Evolutionary conservation across 805 yeast genomes (phyloP).

Genomic region (Myxozyma neotropica): DNA sequence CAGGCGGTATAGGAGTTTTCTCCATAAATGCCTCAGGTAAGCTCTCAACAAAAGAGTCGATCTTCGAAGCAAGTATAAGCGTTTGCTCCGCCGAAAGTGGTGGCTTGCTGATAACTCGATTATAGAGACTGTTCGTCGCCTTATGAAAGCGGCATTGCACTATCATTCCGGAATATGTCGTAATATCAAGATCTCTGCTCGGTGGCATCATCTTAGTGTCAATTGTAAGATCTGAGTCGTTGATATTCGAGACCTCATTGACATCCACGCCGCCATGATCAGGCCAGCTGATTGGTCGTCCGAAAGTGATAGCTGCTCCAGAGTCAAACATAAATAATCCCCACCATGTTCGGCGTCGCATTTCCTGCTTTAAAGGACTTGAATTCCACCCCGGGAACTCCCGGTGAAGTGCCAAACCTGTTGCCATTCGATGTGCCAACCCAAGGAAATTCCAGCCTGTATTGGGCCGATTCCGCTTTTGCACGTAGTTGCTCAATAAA

Average conservation of each 20-base stretch:
- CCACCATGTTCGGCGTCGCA: slow-evolving; percentile 69
- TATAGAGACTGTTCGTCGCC: slow-evolving; percentile 53
- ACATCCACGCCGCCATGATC: slow-evolving; percentile 52
- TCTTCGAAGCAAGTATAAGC: slow-evolving; percentile 50
- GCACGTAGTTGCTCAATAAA: slow-evolving; percentile 61
- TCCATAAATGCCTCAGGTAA: slow-evolving; percentile 55
- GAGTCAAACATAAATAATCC: slow-evolving; percentile 64
- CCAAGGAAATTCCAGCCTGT: slow-evolving; percentile 72
- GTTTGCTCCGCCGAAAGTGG: slow-evolving; percentile 55
- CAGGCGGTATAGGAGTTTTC: slow-evolving; percentile 42
- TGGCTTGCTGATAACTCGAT: slow-evolving; percentile 52
- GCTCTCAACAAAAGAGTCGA: slow-evolving; percentile 47
- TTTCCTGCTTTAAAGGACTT: slow-evolving; percentile 53
- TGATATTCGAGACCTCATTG: slow-evolving; percentile 53
- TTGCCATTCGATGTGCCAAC: slow-evolving; percentile 65
- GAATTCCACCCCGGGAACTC: slow-evolving; percentile 51
- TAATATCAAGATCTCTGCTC: slow-evolving; percentile 45
- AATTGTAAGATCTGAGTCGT: slow-evolving; percentile 48
- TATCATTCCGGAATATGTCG: slow-evolving; percentile 61
- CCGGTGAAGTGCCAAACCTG: slow-evolving; percentile 62
- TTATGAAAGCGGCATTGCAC: slow-evolving; percentile 56
- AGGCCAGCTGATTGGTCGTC: slow-evolving; percentile 63
- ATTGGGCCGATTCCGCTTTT: slow-evolving; percentile 65
- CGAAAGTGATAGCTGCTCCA: slow-evolving; percentile 65
- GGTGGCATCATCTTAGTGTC: slow-evolving; percentile 36